phyloP scores from a whole-genome alignment of 495 filamentous ascomycete genomes.

The Hypoxylon fragiforme region DNA sequence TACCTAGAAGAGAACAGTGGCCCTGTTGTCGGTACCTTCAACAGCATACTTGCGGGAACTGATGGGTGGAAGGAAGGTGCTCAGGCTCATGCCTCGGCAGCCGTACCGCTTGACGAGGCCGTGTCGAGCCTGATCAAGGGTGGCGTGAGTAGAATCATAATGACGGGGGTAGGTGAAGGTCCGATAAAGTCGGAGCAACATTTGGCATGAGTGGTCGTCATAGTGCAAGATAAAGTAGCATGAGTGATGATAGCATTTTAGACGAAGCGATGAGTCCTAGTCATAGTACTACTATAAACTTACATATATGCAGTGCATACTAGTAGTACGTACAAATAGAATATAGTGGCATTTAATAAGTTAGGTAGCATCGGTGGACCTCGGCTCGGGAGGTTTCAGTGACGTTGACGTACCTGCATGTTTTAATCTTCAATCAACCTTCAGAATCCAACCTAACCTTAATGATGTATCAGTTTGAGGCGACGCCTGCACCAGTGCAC shows the following conservation, averaged over 20 bases:
- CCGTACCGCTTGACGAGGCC: conserved; percentile 59
- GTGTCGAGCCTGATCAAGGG: conserved; percentile 65
- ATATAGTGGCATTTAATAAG: not conserved
- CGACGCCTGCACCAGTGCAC: not conserved
- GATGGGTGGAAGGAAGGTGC: conserved; percentile 63
- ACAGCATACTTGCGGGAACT: conserved; percentile 53
- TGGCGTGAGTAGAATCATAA: conserved; percentile 84
- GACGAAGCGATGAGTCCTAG: not conserved
- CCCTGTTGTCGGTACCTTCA: conserved; percentile 72
- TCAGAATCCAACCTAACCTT: not conserved
- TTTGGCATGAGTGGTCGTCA: conserved; percentile 53
- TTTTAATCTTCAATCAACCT: not conserved
- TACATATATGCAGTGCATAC: too few species aligned
- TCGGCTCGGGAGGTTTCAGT: too few species aligned
- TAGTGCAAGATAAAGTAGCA: not conserved
- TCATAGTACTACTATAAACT: too few species aligned
- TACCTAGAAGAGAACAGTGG: conserved; percentile 77
- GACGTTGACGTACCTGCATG: too few species aligned
- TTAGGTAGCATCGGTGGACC: not conserved
- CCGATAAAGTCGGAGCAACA: conserved; percentile 77
- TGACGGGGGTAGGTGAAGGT: conserved; percentile 90
- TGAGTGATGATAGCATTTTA: not conserved
- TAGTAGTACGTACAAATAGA: too few species aligned
- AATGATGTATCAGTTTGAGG: conserved; percentile 1
- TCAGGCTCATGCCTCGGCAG: conserved; percentile 48